Base-by-base conservation (phyloP, 768 basidiomycete genomes). In the Tylopilus sp. region DNA sequence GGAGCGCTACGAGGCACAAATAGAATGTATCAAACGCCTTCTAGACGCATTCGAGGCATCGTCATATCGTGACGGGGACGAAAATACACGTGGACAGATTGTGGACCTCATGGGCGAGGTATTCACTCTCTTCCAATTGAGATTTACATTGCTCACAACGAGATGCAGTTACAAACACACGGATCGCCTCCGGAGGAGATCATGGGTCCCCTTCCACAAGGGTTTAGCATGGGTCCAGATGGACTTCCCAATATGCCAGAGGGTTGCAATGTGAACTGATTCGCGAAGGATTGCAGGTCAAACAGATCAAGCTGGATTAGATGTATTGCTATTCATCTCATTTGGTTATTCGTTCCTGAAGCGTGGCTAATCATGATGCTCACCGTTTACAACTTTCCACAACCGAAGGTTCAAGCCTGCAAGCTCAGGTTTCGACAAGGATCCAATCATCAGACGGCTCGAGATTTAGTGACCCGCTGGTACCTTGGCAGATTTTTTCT, bases 191-290 rank as follows among this genome's bases (percentile, higher is more conserved):
- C 91, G 3, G 62, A 79, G 18, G 88, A 90, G 59, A 78, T 93
- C 44, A 91, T 93, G 87, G 91, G 90, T 1, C 79, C 83, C 0
- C 73, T 93, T 43, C 91, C 91, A 0, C 79, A 87, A 3, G 88
- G 86, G n/a, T 68, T 81, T 25, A 74, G 70, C 7, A 55, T 84
- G 22, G 81, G 79, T 0, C 42, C 73, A 2, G 83, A 86, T 44
- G 83, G 83, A 12, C 62, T 76, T 52, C 81, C 79, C 5, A 65
- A 75, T 36, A 44, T 81, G 15, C 74, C 77, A 1, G 73, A 59
- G 0, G 56, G 51, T 26, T 56, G 63, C 17, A 58, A 57, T n/a
- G 6, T 51, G 12, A 51, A 40, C 12, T 60, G 28, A 46, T 36
- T 5, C 22, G n/a, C 21, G 26, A 18, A n/a, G 28, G 22, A 40